phyloP scores from a whole-genome alignment of 352 stramenopile species.

The Phytophthora tentaculata region DNA sequence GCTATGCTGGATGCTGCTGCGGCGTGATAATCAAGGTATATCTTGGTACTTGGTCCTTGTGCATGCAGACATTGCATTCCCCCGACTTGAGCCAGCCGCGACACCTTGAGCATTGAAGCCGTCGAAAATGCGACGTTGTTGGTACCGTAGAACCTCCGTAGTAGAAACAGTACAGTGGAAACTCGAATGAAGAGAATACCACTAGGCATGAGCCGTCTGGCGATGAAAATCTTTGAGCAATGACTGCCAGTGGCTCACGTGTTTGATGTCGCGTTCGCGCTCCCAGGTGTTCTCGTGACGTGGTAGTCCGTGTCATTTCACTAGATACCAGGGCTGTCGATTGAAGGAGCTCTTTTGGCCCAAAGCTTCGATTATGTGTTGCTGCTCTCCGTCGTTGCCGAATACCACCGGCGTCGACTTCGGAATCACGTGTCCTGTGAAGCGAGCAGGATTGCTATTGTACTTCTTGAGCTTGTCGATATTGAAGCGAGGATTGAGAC shows the following conservation, averaged over 20 bases:
- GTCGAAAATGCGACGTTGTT: too few relatives aligned
- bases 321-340: not conserved
- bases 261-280: not conserved
- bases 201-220: not conserved
- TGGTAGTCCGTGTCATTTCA: not conserved
- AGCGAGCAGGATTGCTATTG: not conserved
- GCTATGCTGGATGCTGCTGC: too few relatives aligned
- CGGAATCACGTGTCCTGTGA: not conserved
- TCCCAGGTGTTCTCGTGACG: not conserved
- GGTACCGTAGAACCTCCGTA: not conserved
- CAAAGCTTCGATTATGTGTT: not conserved
- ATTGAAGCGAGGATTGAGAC: not conserved
- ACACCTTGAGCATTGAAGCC: too few relatives aligned
- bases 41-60: too few relatives aligned
- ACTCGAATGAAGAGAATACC: not conserved
- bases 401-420: not conserved
- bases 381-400: not conserved
- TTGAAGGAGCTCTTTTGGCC: not conserved
- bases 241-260: not conserved
- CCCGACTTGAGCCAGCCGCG: too few relatives aligned
- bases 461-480: not conserved
- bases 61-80: too few relatives aligned
- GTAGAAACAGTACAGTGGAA: not conserved
- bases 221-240: not conserved
- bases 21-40: too few relatives aligned